Conservation (phyloP, 805 yeast genomes). For the Suhomyces sp. region DNA sequence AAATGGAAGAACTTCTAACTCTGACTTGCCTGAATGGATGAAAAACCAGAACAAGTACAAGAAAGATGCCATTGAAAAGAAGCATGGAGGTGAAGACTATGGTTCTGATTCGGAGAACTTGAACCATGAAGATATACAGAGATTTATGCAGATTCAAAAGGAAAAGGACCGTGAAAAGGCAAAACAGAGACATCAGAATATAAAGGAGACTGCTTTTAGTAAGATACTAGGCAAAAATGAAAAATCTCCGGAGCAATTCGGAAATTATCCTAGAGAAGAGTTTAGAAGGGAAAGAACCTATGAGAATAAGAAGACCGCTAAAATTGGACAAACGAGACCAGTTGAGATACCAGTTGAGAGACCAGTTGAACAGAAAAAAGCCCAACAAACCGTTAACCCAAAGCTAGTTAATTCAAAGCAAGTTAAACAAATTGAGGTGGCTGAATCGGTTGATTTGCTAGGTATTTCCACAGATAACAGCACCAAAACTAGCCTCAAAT, state of each 20-base stretch:
- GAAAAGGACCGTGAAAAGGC: slow-evolving; percentile 36
- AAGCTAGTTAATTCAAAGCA: too few relatives aligned
- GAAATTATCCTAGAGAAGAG: too few relatives aligned
- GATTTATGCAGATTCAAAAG: slow-evolving; percentile 35
- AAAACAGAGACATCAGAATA: slow-evolving; percentile 21
- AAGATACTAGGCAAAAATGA: slow-evolving; percentile 5
- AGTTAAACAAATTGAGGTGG: too few relatives aligned
- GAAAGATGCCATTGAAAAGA: slow-evolving; percentile 34
- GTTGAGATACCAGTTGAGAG: background rate
- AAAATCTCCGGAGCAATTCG: too few relatives aligned
- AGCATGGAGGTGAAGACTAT: slow-evolving; percentile 34
- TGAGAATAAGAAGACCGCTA: too few relatives aligned
- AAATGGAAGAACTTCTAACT: slow-evolving; percentile 12
- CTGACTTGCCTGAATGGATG: slow-evolving; percentile 73
- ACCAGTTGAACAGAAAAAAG: background rate
- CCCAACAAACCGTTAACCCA: too few relatives aligned
- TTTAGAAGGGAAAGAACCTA: background rate
- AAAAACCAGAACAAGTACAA: slow-evolving; percentile 50
- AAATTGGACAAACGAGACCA: background rate
- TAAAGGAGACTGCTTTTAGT: slow-evolving; percentile 14
- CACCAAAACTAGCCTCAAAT: slow-evolving; percentile 2
- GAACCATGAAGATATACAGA: slow-evolving; percentile 39
- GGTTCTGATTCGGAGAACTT: slow-evolving; percentile 49
- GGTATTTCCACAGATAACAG: slow-evolving; percentile 19
- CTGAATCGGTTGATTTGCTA: slow-evolving; percentile 29